Percentiles rank a stretch among this genome's conserved stretches.
Evolutionary conservation across 805 yeast genomes (phyloP).

Genomic region (Zygotorulaspora florentina): DNA sequence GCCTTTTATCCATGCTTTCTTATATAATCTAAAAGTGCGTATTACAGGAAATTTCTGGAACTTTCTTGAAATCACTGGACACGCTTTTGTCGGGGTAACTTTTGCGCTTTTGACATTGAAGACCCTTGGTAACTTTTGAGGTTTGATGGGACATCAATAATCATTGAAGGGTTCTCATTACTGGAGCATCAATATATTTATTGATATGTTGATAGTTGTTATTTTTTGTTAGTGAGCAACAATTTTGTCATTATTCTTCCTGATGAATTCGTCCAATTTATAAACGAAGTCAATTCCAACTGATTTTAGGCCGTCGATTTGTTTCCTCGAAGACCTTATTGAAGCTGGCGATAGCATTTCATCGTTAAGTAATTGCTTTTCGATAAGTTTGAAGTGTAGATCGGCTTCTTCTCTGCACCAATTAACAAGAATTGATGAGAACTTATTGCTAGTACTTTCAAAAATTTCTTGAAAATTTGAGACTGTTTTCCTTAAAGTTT

Average conservation of each 20-base stretch:
- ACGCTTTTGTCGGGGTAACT: background rate
- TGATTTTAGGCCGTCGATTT: slow-evolving; percentile 55
- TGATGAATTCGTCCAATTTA: slow-evolving; percentile 45
- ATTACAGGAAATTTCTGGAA: slow-evolving; percentile 7
- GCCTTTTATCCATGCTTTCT: background rate
- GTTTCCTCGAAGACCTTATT: slow-evolving; percentile 52
- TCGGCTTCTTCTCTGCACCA: slow-evolving; percentile 71
- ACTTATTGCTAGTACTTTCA: slow-evolving; percentile 33
- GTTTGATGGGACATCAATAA: too few species aligned
- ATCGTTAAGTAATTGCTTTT: slow-evolving; percentile 64
- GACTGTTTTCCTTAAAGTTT: slow-evolving; percentile 55
- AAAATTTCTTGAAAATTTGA: slow-evolving; percentile 51
- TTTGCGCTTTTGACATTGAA: too few species aligned
- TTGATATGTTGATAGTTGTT: too few species aligned
- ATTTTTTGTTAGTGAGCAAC: background rate
- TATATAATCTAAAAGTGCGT: background rate
- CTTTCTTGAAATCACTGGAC: slow-evolving; percentile 5
- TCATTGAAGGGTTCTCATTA: too few species aligned
- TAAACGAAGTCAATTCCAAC: slow-evolving; percentile 75
- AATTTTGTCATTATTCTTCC: slow-evolving; percentile 20
- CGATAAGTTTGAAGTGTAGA: slow-evolving; percentile 53
- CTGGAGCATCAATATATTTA: too few species aligned
- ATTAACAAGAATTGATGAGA: slow-evolving; percentile 60
- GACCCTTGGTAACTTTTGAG: too few species aligned
- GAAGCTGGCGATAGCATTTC: slow-evolving; percentile 50